Percentiles rank a stretch among this genome's conserved stretches.
These are phyloP conservation scores for Helicocarpus griseus DNA, from an alignment of 2,329 filamentous ascomycete species.

Conservation along the genomic window DNA sequence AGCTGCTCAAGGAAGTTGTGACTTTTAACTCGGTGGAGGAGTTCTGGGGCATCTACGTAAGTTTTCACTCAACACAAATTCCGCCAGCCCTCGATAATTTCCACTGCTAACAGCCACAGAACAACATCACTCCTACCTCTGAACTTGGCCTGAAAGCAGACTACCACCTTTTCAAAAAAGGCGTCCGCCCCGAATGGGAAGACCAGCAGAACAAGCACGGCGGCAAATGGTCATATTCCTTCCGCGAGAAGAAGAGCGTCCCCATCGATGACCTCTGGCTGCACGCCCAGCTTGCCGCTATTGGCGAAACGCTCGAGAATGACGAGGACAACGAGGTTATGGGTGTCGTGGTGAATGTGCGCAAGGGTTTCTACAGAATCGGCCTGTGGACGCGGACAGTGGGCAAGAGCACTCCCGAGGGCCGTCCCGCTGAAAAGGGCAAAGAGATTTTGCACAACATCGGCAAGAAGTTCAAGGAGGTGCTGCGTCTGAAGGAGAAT, in stretches of 20 bases:
- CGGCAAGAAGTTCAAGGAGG: slow-evolving; percentile 84
- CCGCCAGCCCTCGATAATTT: too few species aligned
- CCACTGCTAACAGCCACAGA: slow-evolving; percentile 54
- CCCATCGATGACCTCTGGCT: slow-evolving; percentile 95
- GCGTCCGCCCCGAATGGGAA: slow-evolving; percentile 96
- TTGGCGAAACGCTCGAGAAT: slow-evolving; percentile 93
- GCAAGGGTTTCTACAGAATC: slow-evolving; percentile 96
- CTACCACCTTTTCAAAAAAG: slow-evolving; percentile 98
- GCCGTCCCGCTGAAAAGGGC: slow-evolving; percentile 69
- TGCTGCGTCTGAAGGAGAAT: slow-evolving; percentile 64
- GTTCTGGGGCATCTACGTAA: slow-evolving; percentile 98
- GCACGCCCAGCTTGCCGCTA: slow-evolving; percentile 90
- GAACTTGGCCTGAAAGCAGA: slow-evolving; percentile 96
- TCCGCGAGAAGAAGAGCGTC: slow-evolving; percentile 81
- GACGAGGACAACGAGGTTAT: slow-evolving; percentile 93
- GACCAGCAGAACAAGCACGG: slow-evolving; percentile 98
- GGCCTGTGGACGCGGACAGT: slow-evolving; percentile 95
- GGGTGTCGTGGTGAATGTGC: slow-evolving; percentile 98
- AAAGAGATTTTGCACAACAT: slow-evolving; percentile 76
- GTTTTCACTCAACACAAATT: too few species aligned
- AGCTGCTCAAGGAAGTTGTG: slow-evolving; percentile 95
- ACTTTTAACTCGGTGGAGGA: slow-evolving; percentile 98
- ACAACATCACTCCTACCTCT: slow-evolving; percentile 95
- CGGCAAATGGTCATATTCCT: slow-evolving; percentile 97
- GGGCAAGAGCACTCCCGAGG: slow-evolving; percentile 69